These are phyloP conservation scores for Aspergillus ruber DNA, from an alignment of 2,329 filamentous ascomycete genomes.

Conservation along the genomic window DNA sequence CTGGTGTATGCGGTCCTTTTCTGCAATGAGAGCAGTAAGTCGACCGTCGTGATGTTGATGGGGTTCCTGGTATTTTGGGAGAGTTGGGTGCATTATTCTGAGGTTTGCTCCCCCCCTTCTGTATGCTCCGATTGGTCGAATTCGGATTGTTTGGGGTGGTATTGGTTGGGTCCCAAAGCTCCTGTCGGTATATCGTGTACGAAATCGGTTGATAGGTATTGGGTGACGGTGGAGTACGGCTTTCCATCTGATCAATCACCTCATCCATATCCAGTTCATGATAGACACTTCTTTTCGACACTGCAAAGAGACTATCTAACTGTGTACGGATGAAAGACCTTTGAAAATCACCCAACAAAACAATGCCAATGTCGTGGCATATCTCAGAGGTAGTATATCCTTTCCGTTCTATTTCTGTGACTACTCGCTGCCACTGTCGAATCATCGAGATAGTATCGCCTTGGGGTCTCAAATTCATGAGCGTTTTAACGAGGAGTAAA, in stretches of 20 bases:
- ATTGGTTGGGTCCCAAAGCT: neutral
- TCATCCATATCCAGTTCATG: neutral
- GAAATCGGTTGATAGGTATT: neutral
- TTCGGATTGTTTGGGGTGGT: too few species aligned
- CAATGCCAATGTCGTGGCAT: neutral
- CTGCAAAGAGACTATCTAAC: neutral
- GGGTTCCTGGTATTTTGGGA: too few species aligned
- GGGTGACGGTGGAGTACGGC: neutral
- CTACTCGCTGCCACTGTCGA: neutral
- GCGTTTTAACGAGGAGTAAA: neutral
- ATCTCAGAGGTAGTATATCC: neutral
- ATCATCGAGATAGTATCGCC: neutral
- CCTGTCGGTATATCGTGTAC: neutral
- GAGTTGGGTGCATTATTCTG: too few species aligned
- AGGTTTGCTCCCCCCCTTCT: neutral
- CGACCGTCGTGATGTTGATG: too few species aligned
- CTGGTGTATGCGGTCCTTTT: neutral
- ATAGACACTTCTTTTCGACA: neutral
- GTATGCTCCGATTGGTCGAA: neutral
- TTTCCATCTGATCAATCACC: neutral
- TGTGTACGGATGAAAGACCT: neutral
- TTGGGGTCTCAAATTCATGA: neutral
- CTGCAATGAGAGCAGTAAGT: neutral
- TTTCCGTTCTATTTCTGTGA: neutral
- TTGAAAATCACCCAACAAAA: neutral